Evolutionary conservation across 108 stramenopile genomes (phyloP), one percentile per base, ranked within the genome.

Genomic region (Skeletonema tropicum): DNA sequence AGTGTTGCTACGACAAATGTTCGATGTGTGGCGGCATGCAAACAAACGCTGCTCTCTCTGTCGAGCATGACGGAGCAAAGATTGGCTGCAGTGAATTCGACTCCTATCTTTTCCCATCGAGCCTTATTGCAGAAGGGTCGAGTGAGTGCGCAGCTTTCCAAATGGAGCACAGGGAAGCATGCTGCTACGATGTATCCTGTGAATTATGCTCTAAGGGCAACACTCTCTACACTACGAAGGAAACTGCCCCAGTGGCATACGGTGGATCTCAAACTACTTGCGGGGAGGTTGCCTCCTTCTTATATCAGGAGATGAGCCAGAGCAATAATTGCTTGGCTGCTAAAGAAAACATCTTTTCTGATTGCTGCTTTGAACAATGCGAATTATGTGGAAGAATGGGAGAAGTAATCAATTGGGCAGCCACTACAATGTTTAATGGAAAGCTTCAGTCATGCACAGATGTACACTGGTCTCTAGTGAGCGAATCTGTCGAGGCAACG

Each of bases 61-160:
- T 75, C 3, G 65, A 65, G 19, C 80, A 81, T 29, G 73, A 74
- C 39, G 80, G 68, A 2, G 42, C 80, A 12, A 57, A 71, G 59
- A 5, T 81, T 38, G 80, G 80, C 30, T 81, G 80, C 55, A 52
- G 80, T 57, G 80, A 81, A 71, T 81, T 81, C 19, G 80, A 81
- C 68, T 81, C 80, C 1, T 66, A 70, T 55, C 67, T 81, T 61
- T 81, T 81, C 57, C 21, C 80, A 13, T 75, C 80, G 2, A 81
- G 41, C 57, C 30, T 75, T 45, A 71, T 75, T 49, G 61, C 61
- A 29, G 80, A 81, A 60, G 80, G 74, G 55, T 66, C 73, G 15
- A 46, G 65, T 3, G 74, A 81, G 52, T 81, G 80, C 38, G 67
- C 12, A 19, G 57, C 70, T 21, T 75, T 75, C 57, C 80, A 81